A percentile compares a stretch with the other conserved stretches of the same genome.
These are phyloP conservation scores for Calonectria naviculata DNA, from an alignment of 2,329 filamentous ascomycete species.

Conservation along the genomic window DNA sequence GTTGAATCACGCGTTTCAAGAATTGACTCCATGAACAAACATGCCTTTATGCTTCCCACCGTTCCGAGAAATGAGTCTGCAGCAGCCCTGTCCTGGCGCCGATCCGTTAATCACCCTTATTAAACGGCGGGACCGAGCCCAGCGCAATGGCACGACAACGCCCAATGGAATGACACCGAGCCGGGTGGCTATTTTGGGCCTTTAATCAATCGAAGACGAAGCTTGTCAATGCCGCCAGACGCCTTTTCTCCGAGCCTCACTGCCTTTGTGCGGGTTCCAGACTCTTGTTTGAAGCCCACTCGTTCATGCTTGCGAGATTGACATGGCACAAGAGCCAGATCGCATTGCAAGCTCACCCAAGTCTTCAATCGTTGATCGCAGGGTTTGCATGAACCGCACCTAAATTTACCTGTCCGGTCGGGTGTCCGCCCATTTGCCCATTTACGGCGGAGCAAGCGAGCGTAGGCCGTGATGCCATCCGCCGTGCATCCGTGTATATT, in stretches of 20 bases:
- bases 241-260: not conserved
- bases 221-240: not conserved
- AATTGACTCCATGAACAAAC: no score
- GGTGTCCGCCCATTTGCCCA: no score
- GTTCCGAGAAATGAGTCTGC: not conserved
- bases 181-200: not conserved
- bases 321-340: not conserved
- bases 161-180: not conserved
- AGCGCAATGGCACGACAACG: not conserved
- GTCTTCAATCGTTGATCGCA: no score
- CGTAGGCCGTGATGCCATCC: no score
- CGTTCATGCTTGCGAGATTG: not conserved
- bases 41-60: no score
- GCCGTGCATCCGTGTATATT: not conserved
- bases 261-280: not conserved
- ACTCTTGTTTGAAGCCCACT: not conserved
- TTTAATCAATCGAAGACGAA: not conserved
- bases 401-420: no score
- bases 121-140: not conserved
- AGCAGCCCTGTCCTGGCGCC: not conserved
- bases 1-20: no score
- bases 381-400: no score
- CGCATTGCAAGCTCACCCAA: not conserved
- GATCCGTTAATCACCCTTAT: conserved; percentile 9
- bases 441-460: no score